Base-by-base conservation (phyloP, 345 rosid genomes). In the Boechera retrofracta region DNA sequence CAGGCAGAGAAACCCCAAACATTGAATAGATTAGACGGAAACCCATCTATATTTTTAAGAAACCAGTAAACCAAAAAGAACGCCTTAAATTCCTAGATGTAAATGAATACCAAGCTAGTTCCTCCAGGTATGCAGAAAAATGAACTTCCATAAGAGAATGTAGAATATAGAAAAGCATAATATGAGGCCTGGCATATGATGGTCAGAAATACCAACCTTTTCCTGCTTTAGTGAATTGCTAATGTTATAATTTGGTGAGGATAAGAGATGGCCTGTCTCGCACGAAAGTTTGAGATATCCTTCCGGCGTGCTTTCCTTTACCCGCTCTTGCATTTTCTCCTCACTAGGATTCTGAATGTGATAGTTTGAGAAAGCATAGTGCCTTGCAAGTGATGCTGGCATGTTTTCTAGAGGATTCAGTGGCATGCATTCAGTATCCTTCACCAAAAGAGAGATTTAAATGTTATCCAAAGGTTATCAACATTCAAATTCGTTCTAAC, bases 381-480 rank as follows among this genome's bases (percentile, higher is more conserved):
- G 87, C 71, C 81, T 84, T 41, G 71, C 81, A 71, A 91, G 86
- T 77, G 97, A 87, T 74, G 91, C 87, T 38, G 94, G 97, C 87
- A 89, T 74, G 72, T 87, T 91, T 80, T 89, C 94, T 75, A 73
- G 39, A 4, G 83, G 88, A 82, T 87, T 86, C 76, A 79, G 76
- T 53, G 97, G 94, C 97, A 91, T 89, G 87, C 94, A 91, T 81
- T 91, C 88, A 65, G 83, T 84, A 82, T 91, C 97, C 97, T 91
- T 83, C 84, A 85, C 71, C 62, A 78, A 60, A 82, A 67, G 76
- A 69, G 54, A 48, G 60, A 48, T 65, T 55, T 15, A 42, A 59
- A 60, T 67, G 71, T 77, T 55, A 71, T 47, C 21, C n/a, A n/a
- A n/a, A 35, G 47, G 42, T 67, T 41, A 73, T 61, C 29, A 73